Base-by-base conservation (phyloP, 2,329 filamentous ascomycete genomes). In the Fusarium sp. region DNA sequence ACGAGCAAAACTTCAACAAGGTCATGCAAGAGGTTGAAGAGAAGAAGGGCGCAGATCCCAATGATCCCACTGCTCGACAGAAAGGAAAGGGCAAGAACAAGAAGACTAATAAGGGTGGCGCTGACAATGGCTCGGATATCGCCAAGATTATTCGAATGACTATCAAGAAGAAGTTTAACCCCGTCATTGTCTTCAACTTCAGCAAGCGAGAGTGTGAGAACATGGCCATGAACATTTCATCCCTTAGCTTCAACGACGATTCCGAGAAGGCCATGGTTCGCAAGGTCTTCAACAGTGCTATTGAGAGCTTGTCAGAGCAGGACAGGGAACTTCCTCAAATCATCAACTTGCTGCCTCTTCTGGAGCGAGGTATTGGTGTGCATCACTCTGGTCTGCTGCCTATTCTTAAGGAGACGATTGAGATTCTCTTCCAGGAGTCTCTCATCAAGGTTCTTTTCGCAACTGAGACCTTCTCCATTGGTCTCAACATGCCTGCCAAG, bases 131-230 rank as follows among this genome's bases (percentile, higher is more conserved):
- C 21, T 87, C 88, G 2, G 96, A 99, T 80, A 97, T 99, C 66
- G 94, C 93, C 84, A 98, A 98, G 85, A 97, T 99, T 75, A 92
- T 99, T 71, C 93, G 92, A 80, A 99, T 99, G 96, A 97, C 98
- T 73, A 97, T 99, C 91, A 87, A 93, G 81, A 97, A 94, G 83
- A 96, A 92, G 77, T 97, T 96, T 82, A 98, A 99, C 76, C 96
- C 96, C 0, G 96, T 98, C 74, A 99, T 99, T 77, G 94, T 99
- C 38, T 99, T 99, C 88, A 98, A 95, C 81, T 99, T 99, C 84
- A 98, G 94, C 86, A 99, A 99, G 84, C 88, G 95, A 70, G 95
- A 98, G 75, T 98, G 95, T 78, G 96, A 99, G 82, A 90, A 91
- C 67, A 90, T 96, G 79, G 96, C 96, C 3, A 84, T 99, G 46